Evolutionary conservation across 306 rosid genomes (phyloP).

Genomic region (Citrullus amarus): DNA sequence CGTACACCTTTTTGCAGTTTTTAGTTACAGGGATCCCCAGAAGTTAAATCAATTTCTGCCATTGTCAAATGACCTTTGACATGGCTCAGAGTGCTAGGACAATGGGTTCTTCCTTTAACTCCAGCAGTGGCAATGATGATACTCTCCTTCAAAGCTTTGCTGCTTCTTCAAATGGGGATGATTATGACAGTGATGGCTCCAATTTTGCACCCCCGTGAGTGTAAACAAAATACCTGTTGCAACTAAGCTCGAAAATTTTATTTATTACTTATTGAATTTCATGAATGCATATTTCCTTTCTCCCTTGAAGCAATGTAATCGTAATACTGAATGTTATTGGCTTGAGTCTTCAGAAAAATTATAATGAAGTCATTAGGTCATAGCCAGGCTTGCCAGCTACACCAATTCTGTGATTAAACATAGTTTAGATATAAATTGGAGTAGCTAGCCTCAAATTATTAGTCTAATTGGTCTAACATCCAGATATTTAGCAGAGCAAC

Average conservation of each 20-base stretch:
- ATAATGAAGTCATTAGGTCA: not conserved
- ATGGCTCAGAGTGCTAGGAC: slow-evolving; percentile 59
- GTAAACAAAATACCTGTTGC: not conserved
- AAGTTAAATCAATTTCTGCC: slow-evolving; percentile 10
- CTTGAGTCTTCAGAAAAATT: not conserved
- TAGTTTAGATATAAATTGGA: not conserved
- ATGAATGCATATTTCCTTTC: not conserved
- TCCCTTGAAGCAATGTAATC: not conserved
- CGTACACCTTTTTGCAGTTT: not conserved
- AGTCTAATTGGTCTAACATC: not conserved
- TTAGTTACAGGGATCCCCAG: not conserved
- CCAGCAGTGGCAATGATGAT: slow-evolving; percentile 49
- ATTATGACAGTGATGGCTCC: slow-evolving; percentile 55
- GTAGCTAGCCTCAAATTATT: not conserved
- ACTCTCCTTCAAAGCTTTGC: slow-evolving; percentile 34
- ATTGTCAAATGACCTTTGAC: slow-evolving; percentile 47
- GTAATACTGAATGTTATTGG: not conserved
- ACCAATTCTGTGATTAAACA: not conserved
- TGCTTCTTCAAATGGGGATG: slow-evolving; percentile 41
- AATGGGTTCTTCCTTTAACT: slow-evolving; percentile 44
- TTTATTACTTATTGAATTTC: too few relatives aligned
- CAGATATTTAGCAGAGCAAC: not conserved
- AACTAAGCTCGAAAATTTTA: too few relatives aligned
- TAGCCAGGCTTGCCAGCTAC: not conserved
- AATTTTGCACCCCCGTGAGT: slow-evolving; percentile 79